A percentile compares a stretch with the other conserved stretches of the same genome.
Conservation (phyloP, 305 asterid genomes). For the Fraxinus baroniana region DNA sequence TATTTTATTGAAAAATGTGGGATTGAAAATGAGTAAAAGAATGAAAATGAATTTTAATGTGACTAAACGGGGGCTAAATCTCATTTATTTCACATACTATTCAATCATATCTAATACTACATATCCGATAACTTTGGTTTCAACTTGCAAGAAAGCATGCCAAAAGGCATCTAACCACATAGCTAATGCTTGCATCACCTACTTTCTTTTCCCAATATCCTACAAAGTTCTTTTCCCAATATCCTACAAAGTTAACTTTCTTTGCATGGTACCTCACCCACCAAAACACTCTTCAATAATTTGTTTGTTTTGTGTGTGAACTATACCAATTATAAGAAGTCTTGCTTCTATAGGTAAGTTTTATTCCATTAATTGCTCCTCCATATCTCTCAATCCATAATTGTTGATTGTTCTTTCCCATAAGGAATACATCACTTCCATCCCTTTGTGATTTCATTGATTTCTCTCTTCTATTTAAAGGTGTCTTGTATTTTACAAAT, state of each 20-base stretch:
- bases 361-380: slow-evolving; percentile 15
- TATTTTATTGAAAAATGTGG: too few relatives aligned
- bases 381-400: slow-evolving; percentile 19
- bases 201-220: slow-evolving; percentile 20
- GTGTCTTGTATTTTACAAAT: slow-evolving; percentile 17
- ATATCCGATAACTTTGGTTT: background rate
- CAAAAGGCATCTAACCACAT: slow-evolving; percentile 25
- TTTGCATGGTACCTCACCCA: slow-evolving; percentile 24
- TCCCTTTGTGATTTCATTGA: slow-evolving; percentile 18
- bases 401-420: slow-evolving; percentile 39
- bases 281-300: background rate
- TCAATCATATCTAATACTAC: background rate
- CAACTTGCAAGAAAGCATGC: slow-evolving; percentile 33
- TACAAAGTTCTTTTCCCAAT: slow-evolving; percentile 16
- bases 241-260: slow-evolving; percentile 27
- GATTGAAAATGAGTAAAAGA: too few relatives aligned
- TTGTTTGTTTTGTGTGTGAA: background rate
- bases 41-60: too few relatives aligned
- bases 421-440: slow-evolving; percentile 31
- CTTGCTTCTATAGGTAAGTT: slow-evolving; percentile 33
- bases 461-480: slow-evolving; percentile 40
- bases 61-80: too few relatives aligned
- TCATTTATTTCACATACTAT: background rate
- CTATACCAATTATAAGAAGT: slow-evolving; percentile 9
- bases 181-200: slow-evolving; percentile 43